A percentile compares a stretch with the other conserved stretches of the same genome.
Conservation (phyloP, 129 eudicot genomes). For the Centella asiatica region DNA sequence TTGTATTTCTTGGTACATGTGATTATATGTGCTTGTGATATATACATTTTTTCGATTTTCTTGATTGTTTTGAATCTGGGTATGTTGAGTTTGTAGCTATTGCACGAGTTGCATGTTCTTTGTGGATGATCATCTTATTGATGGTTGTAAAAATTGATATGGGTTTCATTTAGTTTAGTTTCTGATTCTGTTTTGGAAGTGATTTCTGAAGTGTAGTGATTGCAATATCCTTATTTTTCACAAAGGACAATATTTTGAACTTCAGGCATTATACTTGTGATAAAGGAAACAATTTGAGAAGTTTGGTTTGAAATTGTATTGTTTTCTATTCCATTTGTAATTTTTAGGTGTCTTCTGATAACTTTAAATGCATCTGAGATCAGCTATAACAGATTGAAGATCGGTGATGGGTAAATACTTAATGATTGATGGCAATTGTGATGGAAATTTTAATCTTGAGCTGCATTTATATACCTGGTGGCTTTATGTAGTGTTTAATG, state of each 20-base stretch:
- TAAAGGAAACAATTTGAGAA: background rate
- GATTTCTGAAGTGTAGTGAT: constrained; percentile 17
- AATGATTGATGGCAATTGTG: background rate
- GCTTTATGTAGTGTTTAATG: background rate
- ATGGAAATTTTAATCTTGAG: background rate
- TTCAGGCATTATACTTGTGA: constrained; percentile 8
- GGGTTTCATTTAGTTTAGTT: constrained; percentile 4
- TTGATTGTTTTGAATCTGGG: constrained; percentile 6
- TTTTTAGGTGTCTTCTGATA: no score
- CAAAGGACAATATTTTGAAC: constrained; percentile 5
- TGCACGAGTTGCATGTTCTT: constrained; percentile 9
- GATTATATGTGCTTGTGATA: background rate
- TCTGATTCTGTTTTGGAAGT: constrained; percentile 15
- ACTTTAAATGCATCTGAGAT: background rate
- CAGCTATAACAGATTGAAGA: constrained; percentile 15
- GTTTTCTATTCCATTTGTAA: background rate
- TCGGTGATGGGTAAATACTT: background rate
- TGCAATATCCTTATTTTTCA: background rate
- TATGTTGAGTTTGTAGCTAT: constrained; percentile 1
- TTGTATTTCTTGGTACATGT: background rate
- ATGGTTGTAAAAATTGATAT: constrained; percentile 15
- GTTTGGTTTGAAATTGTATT: background rate
- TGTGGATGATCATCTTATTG: constrained; percentile 24
- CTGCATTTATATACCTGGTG: background rate
- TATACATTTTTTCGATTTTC: constrained; percentile 8